These are phyloP conservation scores for Talaromyces atroroseus DNA, from an alignment of 2,329 filamentous ascomycete species.

Conservation along the genomic window DNA sequence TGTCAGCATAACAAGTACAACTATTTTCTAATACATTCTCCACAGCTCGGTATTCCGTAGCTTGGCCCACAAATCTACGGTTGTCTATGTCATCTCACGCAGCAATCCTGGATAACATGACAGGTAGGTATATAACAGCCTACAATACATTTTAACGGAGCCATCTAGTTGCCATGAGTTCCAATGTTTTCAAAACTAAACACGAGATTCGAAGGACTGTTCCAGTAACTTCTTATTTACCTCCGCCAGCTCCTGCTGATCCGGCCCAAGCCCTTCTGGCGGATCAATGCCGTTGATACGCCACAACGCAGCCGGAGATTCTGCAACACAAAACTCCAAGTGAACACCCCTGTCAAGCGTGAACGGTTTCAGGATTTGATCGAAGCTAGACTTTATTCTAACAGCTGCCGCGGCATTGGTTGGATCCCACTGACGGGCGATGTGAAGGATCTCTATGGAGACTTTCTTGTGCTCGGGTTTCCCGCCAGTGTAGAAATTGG, in stretches of 20 bases:
- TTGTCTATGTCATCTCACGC: neutral
- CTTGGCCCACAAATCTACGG: too few relatives aligned
- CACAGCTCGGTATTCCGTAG: too few relatives aligned
- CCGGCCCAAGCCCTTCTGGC: neutral
- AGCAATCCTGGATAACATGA: neutral
- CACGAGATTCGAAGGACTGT: neutral
- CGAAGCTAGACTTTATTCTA: neutral
- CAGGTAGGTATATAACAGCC: neutral
- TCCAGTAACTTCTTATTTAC: neutral
- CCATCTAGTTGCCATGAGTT: neutral
- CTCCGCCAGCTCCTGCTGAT: neutral
- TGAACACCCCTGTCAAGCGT: neutral
- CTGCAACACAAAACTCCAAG: conserved; percentile 2
- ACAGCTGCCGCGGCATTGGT: neutral
- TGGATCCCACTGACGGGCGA: neutral
- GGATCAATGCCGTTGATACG: conserved; percentile 7
- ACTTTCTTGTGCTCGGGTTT: neutral
- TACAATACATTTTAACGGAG: too few relatives aligned
- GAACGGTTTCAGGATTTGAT: neutral
- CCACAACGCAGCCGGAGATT: neutral
- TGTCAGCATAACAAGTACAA: too few relatives aligned
- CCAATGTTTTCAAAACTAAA: neutral
- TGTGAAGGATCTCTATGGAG: neutral
- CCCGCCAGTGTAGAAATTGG: neutral
- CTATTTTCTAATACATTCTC: too few relatives aligned